These are phyloP conservation scores for Staphylotrichum longicolle DNA, from an alignment of 495 filamentous ascomycete genomes.

Conservation along the genomic window DNA sequence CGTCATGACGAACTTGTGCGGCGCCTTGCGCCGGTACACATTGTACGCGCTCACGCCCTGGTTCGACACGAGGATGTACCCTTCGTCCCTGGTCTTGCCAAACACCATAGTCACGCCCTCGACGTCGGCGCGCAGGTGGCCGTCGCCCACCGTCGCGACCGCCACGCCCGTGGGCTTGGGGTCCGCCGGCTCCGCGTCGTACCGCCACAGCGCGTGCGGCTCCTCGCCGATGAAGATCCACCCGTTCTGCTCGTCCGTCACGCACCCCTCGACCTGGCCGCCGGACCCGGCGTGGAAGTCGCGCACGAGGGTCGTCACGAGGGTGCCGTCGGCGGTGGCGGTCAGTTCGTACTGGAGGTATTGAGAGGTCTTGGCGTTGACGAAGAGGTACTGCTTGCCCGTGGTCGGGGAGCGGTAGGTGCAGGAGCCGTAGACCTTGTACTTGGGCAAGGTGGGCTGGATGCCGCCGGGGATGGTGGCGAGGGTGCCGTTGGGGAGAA, in stretches of 20 bases:
- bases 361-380: slow-evolving; percentile 15
- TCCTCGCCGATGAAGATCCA: slow-evolving; percentile 17
- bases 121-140: slow-evolving; percentile 10
- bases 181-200: slow-evolving; percentile 10
- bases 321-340: slow-evolving; percentile 5
- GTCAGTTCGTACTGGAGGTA: slow-evolving; percentile 18
- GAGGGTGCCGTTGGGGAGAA: slow-evolving; percentile 10
- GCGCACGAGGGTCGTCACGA: slow-evolving; percentile 12
- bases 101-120: slow-evolving; percentile 19
- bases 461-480: slow-evolving; percentile 10
- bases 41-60: slow-evolving; percentile 21
- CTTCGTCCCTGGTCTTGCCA: slow-evolving; percentile 5
- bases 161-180: not conserved
- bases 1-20: slow-evolving; percentile 18
- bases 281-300: slow-evolving; percentile 12
- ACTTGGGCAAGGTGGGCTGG: slow-evolving; percentile 1
- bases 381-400: slow-evolving; percentile 19
- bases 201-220: slow-evolving; percentile 16
- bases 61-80: slow-evolving; percentile 7
- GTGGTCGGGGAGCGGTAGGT: slow-evolving; percentile 18
- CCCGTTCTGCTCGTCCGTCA: slow-evolving; percentile 15
- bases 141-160: slow-evolving; percentile 9
- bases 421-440: slow-evolving; percentile 18
- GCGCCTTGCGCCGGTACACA: slow-evolving; percentile 7
- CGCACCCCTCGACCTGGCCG: slow-evolving; percentile 18